Evolutionary conservation across 2,329 filamentous ascomycete genomes (phyloP), one percentile per base, ranked within the genome.

Genomic region (Exophiala sp.): DNA sequence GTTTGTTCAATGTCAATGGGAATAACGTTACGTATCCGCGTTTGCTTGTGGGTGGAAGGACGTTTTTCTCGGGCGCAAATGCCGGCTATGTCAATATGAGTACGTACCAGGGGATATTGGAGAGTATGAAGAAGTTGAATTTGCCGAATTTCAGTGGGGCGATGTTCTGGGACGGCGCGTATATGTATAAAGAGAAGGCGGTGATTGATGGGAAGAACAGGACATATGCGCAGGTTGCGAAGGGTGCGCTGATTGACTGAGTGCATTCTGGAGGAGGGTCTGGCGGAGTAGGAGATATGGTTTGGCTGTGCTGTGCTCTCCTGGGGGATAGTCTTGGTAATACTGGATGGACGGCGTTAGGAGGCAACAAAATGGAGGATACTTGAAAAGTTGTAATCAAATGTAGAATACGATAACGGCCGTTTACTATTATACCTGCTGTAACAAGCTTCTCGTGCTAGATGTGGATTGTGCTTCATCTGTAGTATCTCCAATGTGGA

Each of bases 401-500:
- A 2, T 4, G 4, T 29, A 5, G 7, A 5, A 29, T 29, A 29
- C 24, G 24, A 29, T 29, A 3, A 29, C 24, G 24, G 7, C 24
- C 24, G 24, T 29, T 29, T 29, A 29, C 7, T 8, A 29, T 29
- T 8, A 29, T 18, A 8, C 3, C 24, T 29, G 24, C 24, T 4
- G 24, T 1, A 29, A 2, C 5, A 5, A 29, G 24, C 24, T 29
- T 24, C 24, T 29, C 24, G 24, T 29, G 24, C 24, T 29, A 29
- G 24, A 29, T 5, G 1, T 5, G 24, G 24, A 29, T 3, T 29
- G 24, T 29, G 24, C 24, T 29, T 52, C 44, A 55, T 33, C 40
- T 33, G 21, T 55, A 55, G 41, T 52, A 55, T 38, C 53, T 49
- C 53, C 53, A 55, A 36, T 55, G 38, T 6, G 53, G 53, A 40